Percentiles rank a stretch among this genome's conserved stretches.
Evolutionary conservation across 1,139 yeast species (phyloP).

Genomic region (Scheffersomyces illinoinensis): DNA sequence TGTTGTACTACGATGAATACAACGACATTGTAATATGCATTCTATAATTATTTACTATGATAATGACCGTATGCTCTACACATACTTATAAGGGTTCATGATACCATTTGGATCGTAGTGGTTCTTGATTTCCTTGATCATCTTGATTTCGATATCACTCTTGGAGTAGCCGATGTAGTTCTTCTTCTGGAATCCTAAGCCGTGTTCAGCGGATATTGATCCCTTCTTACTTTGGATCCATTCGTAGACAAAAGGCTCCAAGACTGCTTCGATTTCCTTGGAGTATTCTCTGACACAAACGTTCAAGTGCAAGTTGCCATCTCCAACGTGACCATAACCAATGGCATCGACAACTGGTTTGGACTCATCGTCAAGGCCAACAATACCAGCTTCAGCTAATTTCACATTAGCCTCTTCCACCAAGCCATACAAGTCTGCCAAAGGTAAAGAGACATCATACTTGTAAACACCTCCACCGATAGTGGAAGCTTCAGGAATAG

Average conservation of each 20-base stretch:
- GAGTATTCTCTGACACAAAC: conserved; percentile 85
- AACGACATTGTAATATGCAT: not conserved
- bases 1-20: too few species aligned
- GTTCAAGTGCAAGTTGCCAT: conserved; percentile 90
- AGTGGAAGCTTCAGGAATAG: conserved; percentile 86
- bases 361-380: conserved; percentile 63
- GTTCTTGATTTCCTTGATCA: conserved; percentile 77
- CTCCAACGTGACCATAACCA: conserved; percentile 97
- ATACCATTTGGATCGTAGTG: conserved; percentile 88
- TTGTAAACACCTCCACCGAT: conserved; percentile 92
- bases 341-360: conserved; percentile 83
- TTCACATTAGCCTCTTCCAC: conserved; percentile 71
- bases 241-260: conserved; percentile 94
- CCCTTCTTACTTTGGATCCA: conserved; percentile 77
- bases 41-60: not conserved
- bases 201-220: conserved; percentile 95
- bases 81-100: conserved; percentile 89
- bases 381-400: conserved; percentile 56
- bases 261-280: conserved; percentile 69
- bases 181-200: conserved; percentile 94
- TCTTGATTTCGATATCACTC: conserved; percentile 60
- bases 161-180: conserved; percentile 85
- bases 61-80: conserved; percentile 24
- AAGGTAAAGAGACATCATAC: conserved; percentile 91
- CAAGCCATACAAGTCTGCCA: conserved; percentile 72